Conservation (phyloP, 768 basidiomycete genomes). For the Tulasnella sp. region DNA sequence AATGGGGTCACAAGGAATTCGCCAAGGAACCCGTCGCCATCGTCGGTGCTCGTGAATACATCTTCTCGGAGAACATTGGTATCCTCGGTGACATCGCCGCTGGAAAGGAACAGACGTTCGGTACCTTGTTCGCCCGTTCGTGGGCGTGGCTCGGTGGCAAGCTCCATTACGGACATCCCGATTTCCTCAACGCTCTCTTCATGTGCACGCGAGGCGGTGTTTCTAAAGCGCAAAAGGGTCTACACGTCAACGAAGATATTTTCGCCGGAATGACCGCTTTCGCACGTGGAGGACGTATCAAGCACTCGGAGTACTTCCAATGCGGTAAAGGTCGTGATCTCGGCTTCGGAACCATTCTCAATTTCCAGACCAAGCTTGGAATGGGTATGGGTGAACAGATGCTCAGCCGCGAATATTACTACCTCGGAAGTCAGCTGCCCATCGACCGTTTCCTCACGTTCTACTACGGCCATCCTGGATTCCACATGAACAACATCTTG, state of each 20-base stretch:
- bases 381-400: conserved; percentile 99
- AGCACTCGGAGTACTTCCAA: conserved; percentile 99
- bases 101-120: conserved; percentile 99
- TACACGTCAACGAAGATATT: conserved; percentile 99
- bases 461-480: conserved; percentile 98
- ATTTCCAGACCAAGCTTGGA: conserved; percentile 99
- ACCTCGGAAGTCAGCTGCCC: conserved; percentile 93
- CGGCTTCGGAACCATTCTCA: conserved; percentile 96
- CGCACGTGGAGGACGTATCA: conserved; percentile 93
- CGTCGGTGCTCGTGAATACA: conserved; percentile 97
- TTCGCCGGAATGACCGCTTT: conserved; percentile 99
- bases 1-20: conserved; percentile 83
- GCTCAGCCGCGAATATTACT: conserved; percentile 98
- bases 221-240: conserved; percentile 97
- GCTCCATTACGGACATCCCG: conserved; percentile 97
- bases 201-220: conserved; percentile 98
- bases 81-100: conserved; percentile 97
- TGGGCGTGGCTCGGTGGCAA: conserved; percentile 98
- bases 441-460: conserved; percentile 98
- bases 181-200: conserved; percentile 95
- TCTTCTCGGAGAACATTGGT: conserved; percentile 99
- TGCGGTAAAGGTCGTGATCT: conserved; percentile 98
- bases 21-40: conserved; percentile 85
- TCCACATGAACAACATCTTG: conserved; percentile 99
- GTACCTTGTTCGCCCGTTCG: conserved; percentile 89